Evolutionary conservation across 2,329 filamentous ascomycete genomes (phyloP).

Genomic region (Cordyceps pruinosa): DNA sequence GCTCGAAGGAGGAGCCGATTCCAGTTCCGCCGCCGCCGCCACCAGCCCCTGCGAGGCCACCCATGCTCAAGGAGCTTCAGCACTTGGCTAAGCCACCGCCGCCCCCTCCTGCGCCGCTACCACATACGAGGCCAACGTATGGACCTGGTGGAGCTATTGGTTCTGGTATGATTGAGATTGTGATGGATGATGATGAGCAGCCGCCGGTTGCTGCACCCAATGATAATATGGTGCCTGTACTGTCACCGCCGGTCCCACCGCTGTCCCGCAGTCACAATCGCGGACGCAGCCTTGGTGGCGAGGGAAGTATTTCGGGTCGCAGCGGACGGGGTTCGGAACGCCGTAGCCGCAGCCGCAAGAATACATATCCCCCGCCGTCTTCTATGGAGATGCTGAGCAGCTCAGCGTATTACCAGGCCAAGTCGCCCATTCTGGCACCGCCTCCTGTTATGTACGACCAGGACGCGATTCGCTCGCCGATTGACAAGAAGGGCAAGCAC

Average conservation of each 20-base stretch:
- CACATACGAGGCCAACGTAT: slow-evolving; percentile 32
- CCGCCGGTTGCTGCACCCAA: slow-evolving; percentile 29
- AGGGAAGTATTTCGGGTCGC: slow-evolving; percentile 46
- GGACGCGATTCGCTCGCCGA: slow-evolving; percentile 27
- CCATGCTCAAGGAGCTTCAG: slow-evolving; percentile 55
- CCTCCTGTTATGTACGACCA: slow-evolving; percentile 34
- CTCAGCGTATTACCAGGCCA: slow-evolving; percentile 1
- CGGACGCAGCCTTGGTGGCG: slow-evolving; percentile 47
- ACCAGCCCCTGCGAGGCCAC: slow-evolving; percentile 35
- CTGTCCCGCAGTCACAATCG: slow-evolving; percentile 42
- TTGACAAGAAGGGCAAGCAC: slow-evolving; percentile 29
- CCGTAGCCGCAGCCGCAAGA: slow-evolving; percentile 50
- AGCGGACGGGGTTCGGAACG: slow-evolving; percentile 53
- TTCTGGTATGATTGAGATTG: slow-evolving; percentile 57
- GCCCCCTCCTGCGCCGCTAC: slow-evolving; percentile 53
- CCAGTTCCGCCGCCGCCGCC: slow-evolving; percentile 40
- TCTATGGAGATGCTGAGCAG: slow-evolving; percentile 1
- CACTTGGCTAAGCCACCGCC: slow-evolving; percentile 56
- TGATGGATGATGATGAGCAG: slow-evolving; percentile 54
- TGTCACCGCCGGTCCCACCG: slow-evolving; percentile 39
- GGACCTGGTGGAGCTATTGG: slow-evolving; percentile 39
- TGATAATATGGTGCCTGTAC: slow-evolving; percentile 38
- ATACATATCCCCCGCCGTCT: slow-evolving; percentile 16
- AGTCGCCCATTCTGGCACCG: slow-evolving; percentile 13
- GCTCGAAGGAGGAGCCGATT: slow-evolving; percentile 44